Base-by-base conservation (phyloP, 2,329 filamentous ascomycete genomes). In the Talaromyces sp. region DNA sequence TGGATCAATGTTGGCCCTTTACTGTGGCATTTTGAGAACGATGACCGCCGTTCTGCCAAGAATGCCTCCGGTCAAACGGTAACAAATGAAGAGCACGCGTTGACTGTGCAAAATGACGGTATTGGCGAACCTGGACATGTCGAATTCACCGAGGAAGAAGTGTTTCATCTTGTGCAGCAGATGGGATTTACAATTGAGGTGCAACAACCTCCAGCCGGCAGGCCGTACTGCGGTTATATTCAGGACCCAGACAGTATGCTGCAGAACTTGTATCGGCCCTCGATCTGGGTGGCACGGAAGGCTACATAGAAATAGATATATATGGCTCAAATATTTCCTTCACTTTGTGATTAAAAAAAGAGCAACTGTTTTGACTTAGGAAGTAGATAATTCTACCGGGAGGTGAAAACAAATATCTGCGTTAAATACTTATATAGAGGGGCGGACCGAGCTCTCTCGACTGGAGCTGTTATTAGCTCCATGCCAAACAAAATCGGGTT, bases 1-100 rank as follows among this genome's bases (percentile, higher is more conserved):
- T 90, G 96, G 80, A 84, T 96, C 70, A 99, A 99, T 70, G 80
- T 96, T 26, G 95, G 95, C 0, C 95, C 95, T 0, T 77, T 99
- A 58, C 80, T 98, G 46, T 99, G 95, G 95, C 96, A 99, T 74
- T 98, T 96, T 73, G 91, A 96, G 71, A 89, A 91, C 66, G 69
- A 66, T 7, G 66, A 62, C 32, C 55, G 70, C 29, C 62, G 66
- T 35, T 61, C 64, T 1, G 65, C 66, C 13, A 63, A 64, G 7
- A 38, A 58, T 14, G 62, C 65, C 19, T 63, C 60, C 7, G 58
- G 64, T 35, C 77, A 80, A 46, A 80, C 82, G 35, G 77, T 80
- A 41, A 80, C 82, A 57, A 79, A 78, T 35, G 58, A 68, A 60
- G 56, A 61, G 19, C 55, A 60, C n/a, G 54, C 58, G 43, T 19